Base-by-base conservation (phyloP, 2,329 filamentous ascomycete species). In the Teratosphaeria gauchensis region DNA sequence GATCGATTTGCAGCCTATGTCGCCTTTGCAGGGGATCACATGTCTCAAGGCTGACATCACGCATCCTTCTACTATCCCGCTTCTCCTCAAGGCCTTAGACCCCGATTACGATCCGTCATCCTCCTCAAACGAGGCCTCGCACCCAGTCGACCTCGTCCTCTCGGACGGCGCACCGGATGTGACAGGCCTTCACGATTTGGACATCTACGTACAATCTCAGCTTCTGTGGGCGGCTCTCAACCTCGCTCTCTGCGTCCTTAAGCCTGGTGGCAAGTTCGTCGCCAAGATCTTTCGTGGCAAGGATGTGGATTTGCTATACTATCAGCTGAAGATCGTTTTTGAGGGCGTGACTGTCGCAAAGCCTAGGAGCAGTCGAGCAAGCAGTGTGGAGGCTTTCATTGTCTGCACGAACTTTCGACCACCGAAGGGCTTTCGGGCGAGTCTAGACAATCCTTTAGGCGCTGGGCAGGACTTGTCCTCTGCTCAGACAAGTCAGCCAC, bases 131-230 rank as follows among this genome's bases (percentile, higher is more conserved):
- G 69, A 76, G 64, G 82, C 87, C 2, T 83, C 86, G 0, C 58
- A 90, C 54, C 89, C 88, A 0, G 92, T 97, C 14, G 94, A 99
- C 70, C 82, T 99, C 1, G 92, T 99, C 28, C 84, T 99, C 62
- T 96, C 90, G 59, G 94, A 99, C 68, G 94, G 94, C 56, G 94
- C 94, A 0, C 94, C 94, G 0, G 94, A 99, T 69, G 94, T 99
- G 12, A 99, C 94, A 0, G 94, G 94, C 21, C 81, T 99, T 1
- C 94, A 99, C 73, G 94, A 99, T 72, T 84, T 99, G 38, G 94
- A 99, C 74, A 97, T 97, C 66, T 99, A 99, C 75, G 89, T 99
- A 19, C 94, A 99, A 75, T 92, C 89, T 8, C 94, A 97, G 75
- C 82, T 99, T 8, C 86, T 99, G 55, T 96, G 95, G 74, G 90